Evolutionary conservation across 2,329 filamentous ascomycete species (phyloP).

Genomic region (Dactylonectria estremocensis): DNA sequence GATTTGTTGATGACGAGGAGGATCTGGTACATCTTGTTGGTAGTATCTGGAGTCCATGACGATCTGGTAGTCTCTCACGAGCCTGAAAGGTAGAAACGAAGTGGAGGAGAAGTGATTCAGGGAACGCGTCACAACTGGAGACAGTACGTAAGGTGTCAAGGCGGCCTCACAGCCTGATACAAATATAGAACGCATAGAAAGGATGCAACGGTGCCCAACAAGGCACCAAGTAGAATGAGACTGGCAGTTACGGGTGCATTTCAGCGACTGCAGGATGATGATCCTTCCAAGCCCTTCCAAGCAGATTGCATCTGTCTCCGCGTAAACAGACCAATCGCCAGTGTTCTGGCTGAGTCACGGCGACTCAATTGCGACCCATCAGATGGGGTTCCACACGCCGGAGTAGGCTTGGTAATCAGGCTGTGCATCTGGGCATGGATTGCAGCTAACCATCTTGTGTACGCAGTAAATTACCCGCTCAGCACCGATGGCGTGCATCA

Average conservation of each 20-base stretch:
- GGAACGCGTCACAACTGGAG: neutral
- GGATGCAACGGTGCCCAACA: neutral
- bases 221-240: conserved; percentile 1
- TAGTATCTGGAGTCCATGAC: too few relatives aligned
- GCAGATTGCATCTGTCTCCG: neutral
- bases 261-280: neutral
- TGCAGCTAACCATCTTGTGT: neutral
- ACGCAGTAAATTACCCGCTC: neutral
- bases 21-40: too few relatives aligned
- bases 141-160: neutral
- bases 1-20: too few relatives aligned
- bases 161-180: neutral
- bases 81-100: conserved; percentile 3
- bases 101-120: neutral
- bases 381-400: neutral
- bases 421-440: neutral
- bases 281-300: neutral
- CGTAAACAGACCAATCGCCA: neutral
- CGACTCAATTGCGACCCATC: too few relatives aligned
- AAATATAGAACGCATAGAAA: neutral
- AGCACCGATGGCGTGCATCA: neutral
- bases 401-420: neutral
- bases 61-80: too few relatives aligned
- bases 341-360: neutral
- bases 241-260: neutral